A percentile compares a stretch with the other conserved stretches of the same genome.
These are phyloP conservation scores for Colletotrichum musicola DNA, from an alignment of 2,329 filamentous ascomycete species.

Conservation along the genomic window DNA sequence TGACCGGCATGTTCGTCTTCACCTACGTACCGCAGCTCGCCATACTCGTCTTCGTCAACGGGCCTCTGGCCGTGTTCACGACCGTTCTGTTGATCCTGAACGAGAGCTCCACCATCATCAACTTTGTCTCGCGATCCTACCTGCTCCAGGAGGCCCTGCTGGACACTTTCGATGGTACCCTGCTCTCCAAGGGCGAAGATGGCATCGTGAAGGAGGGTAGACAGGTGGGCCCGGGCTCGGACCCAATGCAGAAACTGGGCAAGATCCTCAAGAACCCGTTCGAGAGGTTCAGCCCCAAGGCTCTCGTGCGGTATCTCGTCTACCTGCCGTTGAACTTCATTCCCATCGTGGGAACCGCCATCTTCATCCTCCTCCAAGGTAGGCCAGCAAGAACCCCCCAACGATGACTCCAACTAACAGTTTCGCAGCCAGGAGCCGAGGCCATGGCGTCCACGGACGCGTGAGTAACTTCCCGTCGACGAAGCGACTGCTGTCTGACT, in stretches of 20 bases:
- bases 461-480: constrained; percentile 53
- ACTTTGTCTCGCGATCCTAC: constrained; percentile 73
- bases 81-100: constrained; percentile 76
- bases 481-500: constrained; percentile 13
- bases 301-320: constrained; percentile 82
- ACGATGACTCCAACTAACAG: constrained; percentile 31
- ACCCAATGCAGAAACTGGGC: constrained; percentile 69
- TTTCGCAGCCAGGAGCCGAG: constrained; percentile 54
- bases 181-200: constrained; percentile 64
- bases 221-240: constrained; percentile 73
- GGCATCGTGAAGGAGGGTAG: constrained; percentile 80
- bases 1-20: constrained; percentile 86
- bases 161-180: constrained; percentile 87
- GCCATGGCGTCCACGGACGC: constrained; percentile 64
- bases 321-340: constrained; percentile 95
- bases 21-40: constrained; percentile 89
- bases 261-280: constrained; percentile 70
- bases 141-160: constrained; percentile 85
- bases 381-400: constrained; percentile 44
- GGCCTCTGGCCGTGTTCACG: constrained; percentile 81
- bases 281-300: constrained; percentile 67
- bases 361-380: constrained; percentile 85
- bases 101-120: constrained; percentile 71
- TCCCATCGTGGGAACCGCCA: constrained; percentile 84
- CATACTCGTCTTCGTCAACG: constrained; percentile 85